Percentiles rank a stretch among this genome's conserved stretches.
Conservation (phyloP, 352 stramenopile species). For the Globisporangium orthogonon region DNA sequence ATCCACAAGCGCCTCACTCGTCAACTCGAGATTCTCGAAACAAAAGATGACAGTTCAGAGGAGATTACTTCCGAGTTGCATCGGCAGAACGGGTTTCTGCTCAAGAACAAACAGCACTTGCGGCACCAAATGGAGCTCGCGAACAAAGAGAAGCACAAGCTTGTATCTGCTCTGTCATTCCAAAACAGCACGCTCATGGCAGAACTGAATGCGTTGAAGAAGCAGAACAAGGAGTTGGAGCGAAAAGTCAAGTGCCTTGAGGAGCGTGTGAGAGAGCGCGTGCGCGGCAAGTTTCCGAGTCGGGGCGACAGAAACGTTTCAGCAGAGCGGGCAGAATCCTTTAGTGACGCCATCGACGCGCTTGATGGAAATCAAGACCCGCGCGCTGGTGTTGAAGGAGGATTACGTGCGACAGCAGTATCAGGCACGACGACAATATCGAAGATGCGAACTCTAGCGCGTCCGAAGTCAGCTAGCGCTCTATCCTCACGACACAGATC, state of each 20-base stretch:
- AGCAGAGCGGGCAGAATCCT: not conserved
- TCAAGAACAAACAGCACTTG: conserved; percentile 72
- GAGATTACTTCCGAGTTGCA: conserved; percentile 67
- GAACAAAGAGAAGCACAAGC: conserved; percentile 63
- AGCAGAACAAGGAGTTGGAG: conserved; percentile 65
- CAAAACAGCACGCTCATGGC: conserved; percentile 63
- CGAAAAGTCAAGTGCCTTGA: conserved; percentile 15
- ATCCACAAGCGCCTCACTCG: conserved; percentile 58
- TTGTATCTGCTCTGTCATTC: conserved; percentile 57
- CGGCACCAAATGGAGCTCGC: conserved; percentile 53
- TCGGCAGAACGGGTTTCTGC: conserved; percentile 64
- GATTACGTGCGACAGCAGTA: not conserved
- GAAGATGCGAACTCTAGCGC: not conserved
- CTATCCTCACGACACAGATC: not conserved
- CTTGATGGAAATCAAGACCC: conserved; percentile 1
- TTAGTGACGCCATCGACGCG: not conserved
- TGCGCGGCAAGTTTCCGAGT: not conserved
- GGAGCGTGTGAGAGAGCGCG: conserved; percentile 7
- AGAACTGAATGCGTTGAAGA: conserved; percentile 54
- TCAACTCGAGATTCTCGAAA: conserved; percentile 46
- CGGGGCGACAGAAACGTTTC: not conserved
- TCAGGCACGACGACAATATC: not conserved
- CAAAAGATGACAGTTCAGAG: conserved; percentile 36
- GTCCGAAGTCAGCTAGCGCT: conserved; percentile 23
- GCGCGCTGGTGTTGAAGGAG: not conserved